These are phyloP conservation scores for Podosphaera leucotricha DNA, from an alignment of 2,329 filamentous ascomycete genomes.

Conservation along the genomic window DNA sequence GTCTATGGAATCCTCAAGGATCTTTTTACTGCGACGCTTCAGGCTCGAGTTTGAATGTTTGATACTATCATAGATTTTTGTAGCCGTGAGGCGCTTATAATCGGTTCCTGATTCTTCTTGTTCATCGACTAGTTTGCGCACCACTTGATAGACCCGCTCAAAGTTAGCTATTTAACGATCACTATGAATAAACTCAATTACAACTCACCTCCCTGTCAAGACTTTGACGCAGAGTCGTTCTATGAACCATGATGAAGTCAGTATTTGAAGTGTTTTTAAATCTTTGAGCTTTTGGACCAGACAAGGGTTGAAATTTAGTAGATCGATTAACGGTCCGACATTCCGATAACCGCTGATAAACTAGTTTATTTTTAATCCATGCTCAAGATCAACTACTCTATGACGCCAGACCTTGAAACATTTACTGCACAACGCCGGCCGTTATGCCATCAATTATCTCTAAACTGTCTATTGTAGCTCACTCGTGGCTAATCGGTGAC, in stretches of 20 bases:
- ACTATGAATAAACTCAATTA: background rate
- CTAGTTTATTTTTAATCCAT: background rate
- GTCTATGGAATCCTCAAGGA: constrained; percentile 68
- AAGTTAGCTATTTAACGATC: background rate
- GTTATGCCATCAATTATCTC: constrained; percentile 1
- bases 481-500: constrained; percentile 1
- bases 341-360: background rate
- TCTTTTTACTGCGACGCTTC: constrained; percentile 56
- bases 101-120: constrained; percentile 26
- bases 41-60: constrained; percentile 71
- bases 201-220: constrained; percentile 36
- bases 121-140: constrained; percentile 52
- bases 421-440: background rate
- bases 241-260: constrained; percentile 8
- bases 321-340: background rate
- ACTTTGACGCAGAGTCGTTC: constrained; percentile 26
- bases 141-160: constrained; percentile 45
- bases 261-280: background rate
- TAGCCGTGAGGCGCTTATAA: constrained; percentile 28
- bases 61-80: constrained; percentile 52
- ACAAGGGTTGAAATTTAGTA: background rate
- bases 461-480: background rate
- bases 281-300: background rate
- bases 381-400: constrained; percentile 2
- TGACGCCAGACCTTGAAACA: constrained; percentile 2